Percentiles rank a stretch among this genome's conserved stretches.
Evolutionary conservation across 108 stramenopile genomes (phyloP).

Genomic region (Parietichytrium sp.): DNA sequence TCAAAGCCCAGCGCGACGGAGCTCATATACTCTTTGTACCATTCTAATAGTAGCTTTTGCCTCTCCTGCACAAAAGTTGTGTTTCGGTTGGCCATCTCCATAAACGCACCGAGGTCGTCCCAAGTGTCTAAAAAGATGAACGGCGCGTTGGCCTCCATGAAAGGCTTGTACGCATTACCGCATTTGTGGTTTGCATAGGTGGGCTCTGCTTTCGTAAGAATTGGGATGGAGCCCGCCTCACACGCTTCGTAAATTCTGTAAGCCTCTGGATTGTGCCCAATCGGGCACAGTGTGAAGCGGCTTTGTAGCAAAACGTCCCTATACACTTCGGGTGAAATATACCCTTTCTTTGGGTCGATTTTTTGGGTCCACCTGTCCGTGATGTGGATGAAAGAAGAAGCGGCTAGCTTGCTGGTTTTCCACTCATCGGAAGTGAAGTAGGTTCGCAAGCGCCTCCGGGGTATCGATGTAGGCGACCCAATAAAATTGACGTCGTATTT

Average conservation of each 20-base stretch:
- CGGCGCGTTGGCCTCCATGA: slow-evolving; percentile 40
- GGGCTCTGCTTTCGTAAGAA: slow-evolving; percentile 39
- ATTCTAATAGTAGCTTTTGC: slow-evolving; percentile 14
- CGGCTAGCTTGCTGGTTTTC: not conserved
- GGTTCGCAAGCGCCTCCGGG: not conserved
- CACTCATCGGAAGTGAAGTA: not conserved
- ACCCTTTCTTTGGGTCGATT: not conserved
- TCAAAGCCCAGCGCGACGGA: slow-evolving; percentile 33
- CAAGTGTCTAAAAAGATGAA: slow-evolving; percentile 52
- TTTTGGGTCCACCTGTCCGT: slow-evolving; percentile 15
- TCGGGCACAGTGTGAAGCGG: slow-evolving; percentile 53
- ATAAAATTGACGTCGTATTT: slow-evolving; percentile 13
- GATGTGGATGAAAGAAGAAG: slow-evolving; percentile 11
- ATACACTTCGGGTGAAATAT: slow-evolving; percentile 41
- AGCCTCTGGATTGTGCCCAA: slow-evolving; percentile 61
- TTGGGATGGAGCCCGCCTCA: slow-evolving; percentile 54
- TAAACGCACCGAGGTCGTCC: slow-evolving; percentile 8
- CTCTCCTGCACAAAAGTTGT: not conserved
- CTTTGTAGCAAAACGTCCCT: slow-evolving; percentile 49
- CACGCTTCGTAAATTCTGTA: slow-evolving; percentile 60
- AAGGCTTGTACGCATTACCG: slow-evolving; percentile 43
- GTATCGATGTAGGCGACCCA: slow-evolving; percentile 11
- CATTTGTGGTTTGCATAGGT: slow-evolving; percentile 47
- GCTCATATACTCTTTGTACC: slow-evolving; percentile 51
- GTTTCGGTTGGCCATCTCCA: not conserved